Conservation (phyloP, 345 rosid genomes). For the Sonneratia alba region DNA sequence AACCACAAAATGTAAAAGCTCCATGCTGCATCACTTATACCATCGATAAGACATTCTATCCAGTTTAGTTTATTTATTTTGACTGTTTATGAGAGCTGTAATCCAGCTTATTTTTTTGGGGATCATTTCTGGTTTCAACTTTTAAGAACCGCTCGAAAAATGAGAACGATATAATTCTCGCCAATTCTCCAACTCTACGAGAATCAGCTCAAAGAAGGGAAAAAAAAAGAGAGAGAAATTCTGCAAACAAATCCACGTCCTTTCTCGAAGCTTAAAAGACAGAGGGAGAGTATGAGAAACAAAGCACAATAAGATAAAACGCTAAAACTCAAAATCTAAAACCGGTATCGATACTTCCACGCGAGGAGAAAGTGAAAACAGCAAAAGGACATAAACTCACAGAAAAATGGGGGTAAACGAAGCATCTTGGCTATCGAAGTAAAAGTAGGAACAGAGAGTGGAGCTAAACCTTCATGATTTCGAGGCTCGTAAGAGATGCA, state of each 20-base stretch:
- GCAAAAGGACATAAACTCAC: not conserved
- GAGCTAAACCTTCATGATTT: slow-evolving; percentile 68
- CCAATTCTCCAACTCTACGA: not conserved
- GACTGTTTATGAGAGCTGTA: too few relatives aligned
- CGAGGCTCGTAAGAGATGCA: slow-evolving; percentile 60
- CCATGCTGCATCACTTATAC: too few relatives aligned
- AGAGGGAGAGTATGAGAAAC: not conserved
- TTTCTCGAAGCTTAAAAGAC: not conserved
- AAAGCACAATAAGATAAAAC: not conserved
- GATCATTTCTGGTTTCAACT: too few relatives aligned
- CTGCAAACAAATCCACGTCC: not conserved
- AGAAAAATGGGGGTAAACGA: not conserved
- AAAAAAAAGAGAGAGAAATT: too few relatives aligned
- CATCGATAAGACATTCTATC: too few relatives aligned
- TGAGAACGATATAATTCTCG: not conserved
- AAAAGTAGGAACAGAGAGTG: not conserved
- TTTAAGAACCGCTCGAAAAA: not conserved
- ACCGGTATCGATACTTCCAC: not conserved
- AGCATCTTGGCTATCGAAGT: not conserved
- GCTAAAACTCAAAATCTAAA: not conserved
- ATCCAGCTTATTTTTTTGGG: too few relatives aligned
- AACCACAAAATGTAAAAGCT: too few relatives aligned
- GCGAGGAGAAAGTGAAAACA: not conserved
- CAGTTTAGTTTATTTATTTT: too few relatives aligned
- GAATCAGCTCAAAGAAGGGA: too few relatives aligned